Percentiles rank a stretch among this genome's conserved stretches.
Conservation (phyloP, 2,329 filamentous ascomycete species). For the Ceratocystis destructans region DNA sequence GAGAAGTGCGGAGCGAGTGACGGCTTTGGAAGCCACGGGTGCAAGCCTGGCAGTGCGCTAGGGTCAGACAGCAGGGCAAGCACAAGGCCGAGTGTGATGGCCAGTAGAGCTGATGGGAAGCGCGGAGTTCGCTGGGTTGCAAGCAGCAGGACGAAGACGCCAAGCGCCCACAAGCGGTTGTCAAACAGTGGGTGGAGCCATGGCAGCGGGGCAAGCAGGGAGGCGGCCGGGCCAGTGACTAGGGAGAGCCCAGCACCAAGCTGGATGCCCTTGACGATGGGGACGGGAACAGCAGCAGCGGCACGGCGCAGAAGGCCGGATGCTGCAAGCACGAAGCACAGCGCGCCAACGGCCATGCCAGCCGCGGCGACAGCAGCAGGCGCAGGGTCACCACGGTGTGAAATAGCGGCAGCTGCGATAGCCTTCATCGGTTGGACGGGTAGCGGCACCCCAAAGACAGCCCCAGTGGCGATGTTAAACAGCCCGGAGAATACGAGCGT, state of each 20-base stretch:
- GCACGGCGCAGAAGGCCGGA: conserved; percentile 68
- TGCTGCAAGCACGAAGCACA: conserved; percentile 61
- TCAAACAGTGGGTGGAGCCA: conserved; percentile 60
- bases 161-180: conserved; percentile 64
- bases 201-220: conserved; percentile 50
- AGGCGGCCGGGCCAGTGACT: conserved; percentile 59
- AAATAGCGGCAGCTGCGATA: conserved; percentile 81
- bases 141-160: conserved; percentile 58
- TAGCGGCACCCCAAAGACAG: conserved; percentile 73
- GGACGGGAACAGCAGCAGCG: conserved; percentile 61
- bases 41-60: conserved; percentile 30
- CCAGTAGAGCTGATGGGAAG: conserved; percentile 63
- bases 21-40: conserved; percentile 5
- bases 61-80: conserved; percentile 38
- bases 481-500: conserved; percentile 81
- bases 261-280: conserved; percentile 89
- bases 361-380: conserved; percentile 53
- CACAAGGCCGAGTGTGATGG: conserved; percentile 55
- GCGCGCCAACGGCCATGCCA: conserved; percentile 54
- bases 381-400: conserved; percentile 40
- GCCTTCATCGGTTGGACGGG: conserved; percentile 88
- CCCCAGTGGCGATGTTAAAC: conserved; percentile 72
- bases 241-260: conserved; percentile 79
- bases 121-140: conserved; percentile 49
- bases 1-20: conserved; percentile 32